Evolutionary conservation across 2,329 filamentous ascomycete genomes (phyloP), one percentile per base, ranked within the genome.

Genomic region (Pseudonectria buxi): DNA sequence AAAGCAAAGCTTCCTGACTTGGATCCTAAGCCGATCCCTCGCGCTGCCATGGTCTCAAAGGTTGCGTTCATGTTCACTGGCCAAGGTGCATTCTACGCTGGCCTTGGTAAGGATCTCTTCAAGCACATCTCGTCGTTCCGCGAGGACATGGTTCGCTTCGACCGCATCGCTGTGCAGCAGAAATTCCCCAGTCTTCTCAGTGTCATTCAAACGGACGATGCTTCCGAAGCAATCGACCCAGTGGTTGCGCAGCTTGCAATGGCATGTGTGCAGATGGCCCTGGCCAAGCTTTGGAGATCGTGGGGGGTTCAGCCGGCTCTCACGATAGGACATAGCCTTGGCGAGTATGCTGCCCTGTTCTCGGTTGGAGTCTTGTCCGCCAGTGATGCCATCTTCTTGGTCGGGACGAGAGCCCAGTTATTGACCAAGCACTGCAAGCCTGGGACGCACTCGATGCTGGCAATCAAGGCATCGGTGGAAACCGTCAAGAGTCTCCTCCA

Each of bases 261-360:
- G 6, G 46, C 56, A 6, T 59, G 54, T 36, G 46, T 57, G 7
- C 53, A 71, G 39, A 67, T 68, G 18, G 64, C 68, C 5, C 47
- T 72, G 10, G 45, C 49, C 62, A 58, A 5, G 55, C 40, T 37
- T 12, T 44, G 47, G 45, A 39, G 15, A 16, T 59, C 55, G 4
- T 58, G 59, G 42, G 62, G 60, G 6, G 40, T 69, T 9, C 50
- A 46, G 26, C 61, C 65, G 25, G 59, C 63, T 28, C 62, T 55
- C 2, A 62, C 65, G 3, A 49, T 69, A 15, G 68, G 66, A 14
- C 67, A 69, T 44, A 78, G 72, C 44, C 61, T 82, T 13, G 76
- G 76, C 30, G 76, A 81, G 52, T 80, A 78, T 50, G 76, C 76
- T 15, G 78, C 76, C n/a, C 61, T 81, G 2, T 64, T 76, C 45